phyloP scores from a whole-genome alignment of 176 grass and related monocot species.

The Carex scoparia region DNA sequence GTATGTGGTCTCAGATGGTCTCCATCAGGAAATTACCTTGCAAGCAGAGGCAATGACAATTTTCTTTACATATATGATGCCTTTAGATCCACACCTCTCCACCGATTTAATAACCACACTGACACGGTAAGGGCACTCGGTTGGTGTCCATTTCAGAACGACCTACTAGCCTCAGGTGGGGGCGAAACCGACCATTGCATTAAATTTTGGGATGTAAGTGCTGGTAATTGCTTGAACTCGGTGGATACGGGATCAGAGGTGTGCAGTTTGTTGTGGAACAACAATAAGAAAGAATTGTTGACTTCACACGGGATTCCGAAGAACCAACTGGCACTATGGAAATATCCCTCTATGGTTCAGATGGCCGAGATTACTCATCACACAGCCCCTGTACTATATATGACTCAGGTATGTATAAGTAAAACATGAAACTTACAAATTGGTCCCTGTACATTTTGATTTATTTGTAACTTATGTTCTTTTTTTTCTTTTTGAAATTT shows the following conservation, averaged over 20 bases:
- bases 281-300: conserved; percentile 35
- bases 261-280: conserved; percentile 43
- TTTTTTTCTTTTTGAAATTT: not conserved
- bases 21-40: conserved; percentile 33
- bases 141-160: conserved; percentile 55
- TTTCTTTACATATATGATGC: conserved; percentile 51
- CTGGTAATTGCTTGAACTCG: conserved; percentile 34
- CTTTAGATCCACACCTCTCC: conserved; percentile 31
- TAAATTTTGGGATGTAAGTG: conserved; percentile 48
- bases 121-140: conserved; percentile 49
- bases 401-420: conserved; percentile 42
- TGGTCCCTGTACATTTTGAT: not conserved
- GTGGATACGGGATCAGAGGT: conserved; percentile 50
- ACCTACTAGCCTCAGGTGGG: conserved; percentile 53
- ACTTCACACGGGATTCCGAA: conserved; percentile 36
- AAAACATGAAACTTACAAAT: not conserved
- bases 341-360: conserved; percentile 46
- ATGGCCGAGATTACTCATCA: conserved; percentile 41
- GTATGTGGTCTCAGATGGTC: conserved; percentile 59
- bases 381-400: conserved; percentile 35
- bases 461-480: not conserved
- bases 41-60: conserved; percentile 48
- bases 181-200: conserved; percentile 33
- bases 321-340: conserved; percentile 41
- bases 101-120: conserved; percentile 34